phyloP scores from a whole-genome alignment of 2,329 filamentous ascomycete genomes.

The Dothidotthia symphoricarpi region DNA sequence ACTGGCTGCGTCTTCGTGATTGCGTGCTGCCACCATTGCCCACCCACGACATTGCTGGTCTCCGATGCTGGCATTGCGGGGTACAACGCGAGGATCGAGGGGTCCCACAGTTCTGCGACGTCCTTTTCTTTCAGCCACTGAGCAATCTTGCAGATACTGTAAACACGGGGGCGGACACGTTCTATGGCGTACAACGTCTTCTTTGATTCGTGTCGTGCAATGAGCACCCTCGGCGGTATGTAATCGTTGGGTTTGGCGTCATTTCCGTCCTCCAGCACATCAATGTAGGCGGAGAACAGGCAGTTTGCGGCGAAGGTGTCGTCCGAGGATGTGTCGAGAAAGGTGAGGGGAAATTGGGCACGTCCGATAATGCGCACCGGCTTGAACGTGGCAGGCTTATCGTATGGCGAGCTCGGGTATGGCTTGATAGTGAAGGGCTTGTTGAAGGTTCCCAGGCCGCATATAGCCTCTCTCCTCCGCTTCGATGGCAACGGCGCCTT shows the following conservation, averaged over 20 bases:
- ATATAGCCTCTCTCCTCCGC: slow-evolving; percentile 32
- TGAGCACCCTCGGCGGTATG: slow-evolving; percentile 27
- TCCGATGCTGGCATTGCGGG: slow-evolving; percentile 54
- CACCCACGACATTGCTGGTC: background rate
- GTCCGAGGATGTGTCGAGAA: slow-evolving; percentile 35
- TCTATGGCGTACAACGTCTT: slow-evolving; percentile 81
- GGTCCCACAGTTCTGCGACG: slow-evolving; percentile 43
- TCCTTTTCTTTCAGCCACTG: slow-evolving; percentile 62
- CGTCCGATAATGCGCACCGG: slow-evolving; percentile 38
- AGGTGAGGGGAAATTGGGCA: slow-evolving; percentile 39
- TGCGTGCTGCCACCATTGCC: slow-evolving; percentile 37
- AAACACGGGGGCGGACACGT: slow-evolving; percentile 60
- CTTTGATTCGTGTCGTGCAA: slow-evolving; percentile 45
- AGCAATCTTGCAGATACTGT: slow-evolving; percentile 67
- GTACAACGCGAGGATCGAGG: slow-evolving; percentile 48
- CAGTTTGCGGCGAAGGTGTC: slow-evolving; percentile 25
- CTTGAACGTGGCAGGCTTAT: slow-evolving; percentile 32
- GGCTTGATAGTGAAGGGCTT: slow-evolving; percentile 35
- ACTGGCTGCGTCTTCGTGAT: slow-evolving; percentile 16
- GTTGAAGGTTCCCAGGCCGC: slow-evolving; percentile 27
- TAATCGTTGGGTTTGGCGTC: slow-evolving; percentile 4
- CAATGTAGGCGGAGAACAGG: slow-evolving; percentile 38
- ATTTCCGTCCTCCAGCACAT: slow-evolving; percentile 28
- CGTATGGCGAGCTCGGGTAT: slow-evolving; percentile 28
- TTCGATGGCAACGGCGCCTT: slow-evolving; percentile 30